Evolutionary conservation across 2,329 filamentous ascomycete genomes (phyloP).

Genomic region (Cytospora piceae): DNA sequence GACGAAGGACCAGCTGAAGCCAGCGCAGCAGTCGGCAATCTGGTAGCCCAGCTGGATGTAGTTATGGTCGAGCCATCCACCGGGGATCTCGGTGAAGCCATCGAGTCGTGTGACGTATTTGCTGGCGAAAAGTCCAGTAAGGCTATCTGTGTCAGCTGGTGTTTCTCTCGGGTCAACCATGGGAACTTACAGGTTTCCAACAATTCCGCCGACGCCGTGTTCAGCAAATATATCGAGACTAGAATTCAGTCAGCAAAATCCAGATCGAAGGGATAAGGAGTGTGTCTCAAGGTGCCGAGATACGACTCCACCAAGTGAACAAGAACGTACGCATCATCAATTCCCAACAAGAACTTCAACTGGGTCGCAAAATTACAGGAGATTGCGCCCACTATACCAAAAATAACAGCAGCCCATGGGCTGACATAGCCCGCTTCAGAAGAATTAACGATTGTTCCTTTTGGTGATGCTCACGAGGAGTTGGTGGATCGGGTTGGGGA

Average conservation of each 20-base stretch:
- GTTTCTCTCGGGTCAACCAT: neutral
- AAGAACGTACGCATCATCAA: conserved; percentile 67
- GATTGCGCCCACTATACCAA: conserved; percentile 63
- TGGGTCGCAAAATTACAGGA: conserved; percentile 87
- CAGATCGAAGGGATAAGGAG: too few species aligned
- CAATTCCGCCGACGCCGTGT: conserved; percentile 82
- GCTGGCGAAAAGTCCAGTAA: conserved; percentile 38
- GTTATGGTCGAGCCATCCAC: conserved; percentile 74
- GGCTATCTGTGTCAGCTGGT: neutral
- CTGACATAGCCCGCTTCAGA: conserved; percentile 68
- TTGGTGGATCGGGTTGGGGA: too few species aligned
- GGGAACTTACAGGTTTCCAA: conserved; percentile 69
- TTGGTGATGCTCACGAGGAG: too few species aligned
- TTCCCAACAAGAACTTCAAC: conserved; percentile 72
- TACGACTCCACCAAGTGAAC: too few species aligned
- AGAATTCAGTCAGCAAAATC: too few species aligned
- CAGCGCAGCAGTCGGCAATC: conserved; percentile 68
- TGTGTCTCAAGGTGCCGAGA: too few species aligned
- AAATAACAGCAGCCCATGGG: conserved; percentile 61
- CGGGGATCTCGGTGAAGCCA: conserved; percentile 60
- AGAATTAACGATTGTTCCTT: too few species aligned
- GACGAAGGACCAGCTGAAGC: conserved; percentile 68
- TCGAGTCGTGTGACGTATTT: conserved; percentile 76
- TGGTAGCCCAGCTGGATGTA: conserved; percentile 74
- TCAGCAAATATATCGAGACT: conserved; percentile 85